phyloP scores from a whole-genome alignment of 306 rosid genomes.

The Prunus davidiana region DNA sequence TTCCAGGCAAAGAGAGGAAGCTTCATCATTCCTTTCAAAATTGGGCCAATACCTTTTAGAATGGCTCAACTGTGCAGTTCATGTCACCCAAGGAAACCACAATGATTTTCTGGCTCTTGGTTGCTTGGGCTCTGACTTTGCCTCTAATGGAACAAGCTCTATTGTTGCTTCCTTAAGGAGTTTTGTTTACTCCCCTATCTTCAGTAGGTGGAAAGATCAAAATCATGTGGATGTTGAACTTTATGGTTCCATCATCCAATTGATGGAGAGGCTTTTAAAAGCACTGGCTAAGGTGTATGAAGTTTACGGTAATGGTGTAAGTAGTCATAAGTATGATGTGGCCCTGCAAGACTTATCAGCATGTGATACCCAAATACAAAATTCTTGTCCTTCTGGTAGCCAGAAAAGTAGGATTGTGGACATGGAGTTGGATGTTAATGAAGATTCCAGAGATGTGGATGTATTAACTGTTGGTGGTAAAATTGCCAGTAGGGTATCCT shows the following conservation, averaged over 20 bases:
- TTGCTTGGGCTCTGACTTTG: slow-evolving; percentile 49
- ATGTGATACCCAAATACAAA: slow-evolving; percentile 30
- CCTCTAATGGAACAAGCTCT: slow-evolving; percentile 40
- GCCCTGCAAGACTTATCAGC: slow-evolving; percentile 37
- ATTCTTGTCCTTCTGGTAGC: slow-evolving; percentile 33
- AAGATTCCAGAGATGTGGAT: slow-evolving; percentile 65
- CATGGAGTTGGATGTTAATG: slow-evolving; percentile 72
- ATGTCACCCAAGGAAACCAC: slow-evolving; percentile 47
- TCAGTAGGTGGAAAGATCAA: slow-evolving; percentile 39
- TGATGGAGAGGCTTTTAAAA: slow-evolving; percentile 59
- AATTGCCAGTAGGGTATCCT: slow-evolving; percentile 33
- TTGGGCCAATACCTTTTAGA: slow-evolving; percentile 50
- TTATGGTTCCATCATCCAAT: slow-evolving; percentile 45
- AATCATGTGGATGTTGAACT: slow-evolving; percentile 38
- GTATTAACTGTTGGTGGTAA: slow-evolving; percentile 37
- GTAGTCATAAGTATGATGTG: slow-evolving; percentile 41
- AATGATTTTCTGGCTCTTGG: slow-evolving; percentile 34
- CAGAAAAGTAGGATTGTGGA: slow-evolving; percentile 68
- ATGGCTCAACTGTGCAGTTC: slow-evolving; percentile 53
- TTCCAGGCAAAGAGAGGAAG: slow-evolving; percentile 56
- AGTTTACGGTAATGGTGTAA: slow-evolving; percentile 48
- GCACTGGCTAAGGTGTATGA: slow-evolving; percentile 59
- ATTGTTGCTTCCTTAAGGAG: slow-evolving; percentile 50
- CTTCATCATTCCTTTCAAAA: slow-evolving; percentile 49
- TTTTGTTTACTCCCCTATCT: slow-evolving; percentile 66